Percentiles rank a stretch among this genome's conserved stretches.
Conservation (phyloP, 75 land plant species). For the Pinus albicaulis region DNA sequence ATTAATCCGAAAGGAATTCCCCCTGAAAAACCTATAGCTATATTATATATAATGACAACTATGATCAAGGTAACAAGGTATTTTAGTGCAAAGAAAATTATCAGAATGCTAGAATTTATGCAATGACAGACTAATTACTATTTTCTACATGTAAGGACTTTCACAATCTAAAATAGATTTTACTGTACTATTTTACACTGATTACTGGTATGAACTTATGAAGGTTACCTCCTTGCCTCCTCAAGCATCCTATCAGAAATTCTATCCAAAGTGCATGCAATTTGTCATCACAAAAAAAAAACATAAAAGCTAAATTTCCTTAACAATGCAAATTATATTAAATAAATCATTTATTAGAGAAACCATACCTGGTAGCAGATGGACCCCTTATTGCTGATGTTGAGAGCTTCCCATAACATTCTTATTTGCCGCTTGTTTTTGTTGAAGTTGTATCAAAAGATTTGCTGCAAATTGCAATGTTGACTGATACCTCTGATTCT, state of each 20-base stretch:
- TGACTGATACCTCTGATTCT: constrained; percentile 55
- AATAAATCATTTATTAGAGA: background rate
- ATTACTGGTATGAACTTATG: background rate
- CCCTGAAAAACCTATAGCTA: background rate
- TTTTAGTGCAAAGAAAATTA: background rate
- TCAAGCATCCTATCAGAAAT: constrained; percentile 1
- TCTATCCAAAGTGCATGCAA: constrained; percentile 10
- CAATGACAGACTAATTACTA: background rate
- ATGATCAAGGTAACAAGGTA: background rate
- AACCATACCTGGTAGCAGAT: constrained; percentile 3
- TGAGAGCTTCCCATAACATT: background rate
- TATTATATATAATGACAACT: background rate
- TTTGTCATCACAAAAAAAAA: background rate
- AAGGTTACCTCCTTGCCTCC: constrained; percentile 8
- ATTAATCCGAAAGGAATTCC: background rate
- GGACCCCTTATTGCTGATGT: background rate
- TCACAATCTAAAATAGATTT: background rate
- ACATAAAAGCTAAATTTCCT: background rate
- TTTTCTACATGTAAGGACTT: background rate
- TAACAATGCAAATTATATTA: background rate
- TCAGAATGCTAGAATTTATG: background rate
- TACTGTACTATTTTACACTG: background rate
- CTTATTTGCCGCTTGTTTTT: constrained; percentile 32
- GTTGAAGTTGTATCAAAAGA: constrained; percentile 68
- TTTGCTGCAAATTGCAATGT: constrained; percentile 80